Evolutionary conservation across 352 stramenopile genomes (phyloP).

Genomic region (Phytophthora podocarpi): DNA sequence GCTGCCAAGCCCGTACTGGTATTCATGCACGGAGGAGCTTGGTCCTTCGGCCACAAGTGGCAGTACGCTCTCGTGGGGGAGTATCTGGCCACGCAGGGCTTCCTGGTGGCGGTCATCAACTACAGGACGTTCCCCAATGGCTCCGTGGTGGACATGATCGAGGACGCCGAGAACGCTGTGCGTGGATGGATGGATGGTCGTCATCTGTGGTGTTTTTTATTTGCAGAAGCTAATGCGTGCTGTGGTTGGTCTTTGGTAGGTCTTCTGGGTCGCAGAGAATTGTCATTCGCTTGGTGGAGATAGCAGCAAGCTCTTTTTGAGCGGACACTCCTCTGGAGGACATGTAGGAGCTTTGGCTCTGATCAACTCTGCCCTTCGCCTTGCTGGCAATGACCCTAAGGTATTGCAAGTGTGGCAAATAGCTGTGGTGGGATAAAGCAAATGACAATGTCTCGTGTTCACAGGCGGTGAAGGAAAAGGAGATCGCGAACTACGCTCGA

Average conservation of each 20-base stretch:
- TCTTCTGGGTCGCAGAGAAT: constrained; percentile 62
- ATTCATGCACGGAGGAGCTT: constrained; percentile 92
- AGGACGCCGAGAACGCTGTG: constrained; percentile 85
- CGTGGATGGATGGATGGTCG: constrained; percentile 1
- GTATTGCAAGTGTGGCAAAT: not conserved
- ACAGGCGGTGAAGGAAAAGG: constrained; percentile 25
- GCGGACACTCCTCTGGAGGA: constrained; percentile 68
- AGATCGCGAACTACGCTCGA: constrained; percentile 41
- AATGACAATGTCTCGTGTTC: not conserved
- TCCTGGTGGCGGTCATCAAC: constrained; percentile 89
- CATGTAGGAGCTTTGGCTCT: constrained; percentile 64
- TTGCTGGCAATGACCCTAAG: constrained; percentile 25
- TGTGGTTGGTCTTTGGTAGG: constrained; percentile 26
- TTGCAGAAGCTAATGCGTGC: not conserved
- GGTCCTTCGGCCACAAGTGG: constrained; percentile 83
- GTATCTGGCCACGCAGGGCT: constrained; percentile 55
- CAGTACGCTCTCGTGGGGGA: constrained; percentile 75
- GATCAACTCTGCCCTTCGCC: constrained; percentile 53
- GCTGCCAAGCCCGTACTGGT: constrained; percentile 76
- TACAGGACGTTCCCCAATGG: constrained; percentile 91
- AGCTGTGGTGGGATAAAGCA: not conserved
- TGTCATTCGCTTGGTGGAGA: constrained; percentile 59
- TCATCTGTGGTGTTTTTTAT: not conserved
- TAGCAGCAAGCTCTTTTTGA: constrained; percentile 51
- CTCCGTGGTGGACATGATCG: constrained; percentile 85